A percentile compares a stretch with the other conserved stretches of the same genome.
Evolutionary conservation across 495 filamentous ascomycete genomes (phyloP).

Genomic region (Wilcoxina mikolae): DNA sequence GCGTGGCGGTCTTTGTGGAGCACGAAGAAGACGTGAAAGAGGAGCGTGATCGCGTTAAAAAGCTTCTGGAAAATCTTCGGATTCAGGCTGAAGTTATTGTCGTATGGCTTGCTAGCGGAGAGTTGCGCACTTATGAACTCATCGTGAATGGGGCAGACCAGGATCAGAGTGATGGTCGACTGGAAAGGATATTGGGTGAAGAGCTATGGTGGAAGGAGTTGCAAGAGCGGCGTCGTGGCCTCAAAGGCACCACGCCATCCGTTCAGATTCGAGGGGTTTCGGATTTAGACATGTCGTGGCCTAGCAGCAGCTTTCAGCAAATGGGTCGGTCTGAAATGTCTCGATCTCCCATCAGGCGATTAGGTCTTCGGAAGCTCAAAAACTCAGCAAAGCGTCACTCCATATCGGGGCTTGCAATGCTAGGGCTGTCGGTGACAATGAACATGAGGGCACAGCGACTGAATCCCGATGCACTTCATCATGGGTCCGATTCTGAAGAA

Average conservation of each 20-base stretch:
- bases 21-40: conserved; percentile 75
- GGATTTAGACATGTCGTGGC: conserved; percentile 36
- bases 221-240: conserved; percentile 26
- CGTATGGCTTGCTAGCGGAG: conserved; percentile 65
- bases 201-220: conserved; percentile 78
- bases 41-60: conserved; percentile 56
- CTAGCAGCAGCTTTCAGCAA: conserved; percentile 41
- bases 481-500: conserved; percentile 34
- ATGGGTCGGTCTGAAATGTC: conserved; percentile 17
- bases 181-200: conserved; percentile 35
- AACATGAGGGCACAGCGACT: conserved; percentile 68
- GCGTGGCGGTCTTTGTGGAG: conserved; percentile 75
- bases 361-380: conserved; percentile 38
- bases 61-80: conserved; percentile 62
- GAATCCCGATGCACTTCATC: conserved; percentile 46
- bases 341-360: conserved; percentile 30
- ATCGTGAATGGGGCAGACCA: conserved; percentile 52
- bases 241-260: not conserved
- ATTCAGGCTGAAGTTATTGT: conserved; percentile 69
- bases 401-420: conserved; percentile 46
- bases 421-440: conserved; percentile 44
- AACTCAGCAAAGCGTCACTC: conserved; percentile 39
- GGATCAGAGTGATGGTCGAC: conserved; percentile 41
- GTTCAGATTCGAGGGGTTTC: conserved; percentile 4
- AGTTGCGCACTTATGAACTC: conserved; percentile 56